Base-by-base conservation (phyloP, 176 grass and related monocot genomes). In the Puya raimondii region DNA sequence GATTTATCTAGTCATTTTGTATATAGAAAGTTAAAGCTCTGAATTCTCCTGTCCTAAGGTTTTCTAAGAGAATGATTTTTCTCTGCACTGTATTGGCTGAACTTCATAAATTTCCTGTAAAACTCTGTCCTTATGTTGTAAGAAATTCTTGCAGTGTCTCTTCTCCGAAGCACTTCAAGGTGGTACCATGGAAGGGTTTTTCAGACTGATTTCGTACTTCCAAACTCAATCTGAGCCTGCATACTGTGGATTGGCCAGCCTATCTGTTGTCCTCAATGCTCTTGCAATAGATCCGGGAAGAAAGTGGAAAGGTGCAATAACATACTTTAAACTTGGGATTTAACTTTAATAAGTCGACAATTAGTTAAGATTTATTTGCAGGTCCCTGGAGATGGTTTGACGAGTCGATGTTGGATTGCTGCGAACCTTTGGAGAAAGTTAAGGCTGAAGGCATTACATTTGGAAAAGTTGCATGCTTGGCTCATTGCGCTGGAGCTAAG, bases 301-400 rank as follows among this genome's bases (percentile, higher is more conserved):
- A 57, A n/a, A 74, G 2, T 82, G 90, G 78, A 93, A 93, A 80
- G 90, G 86, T 81, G 22, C 10, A 12, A 7, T 56, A 13, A 56
- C 14, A 12, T 4, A 56, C 52, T n/a, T 61, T 61, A 61, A n/a
- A 18, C 56, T 61, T 18, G 4, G 21, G 16, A 18, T 21, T 59
- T 61, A 18, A 10, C 21, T 16, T 61, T 61, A 21, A 6, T 21
- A n/a, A 2, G 56, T 18, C 7, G 8, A 21, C 9, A 16, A 18
- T 61, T 61, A 2, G 9, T 61, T 9, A 14, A 20, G 27, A 63
- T 48, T 68, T 15, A 8, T 68, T n/a, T 74, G 64, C 64, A 86
- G 84, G 74, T 51, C 92, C 89, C 27, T 92, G 93, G 93, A 82
- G 93, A 48, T 96, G 93, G 93, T 96, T 92, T 81, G 93, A 96